These are phyloP conservation scores for Xerocomellus chrysenteron DNA, from an alignment of 768 basidiomycete species.

Conservation along the genomic window DNA sequence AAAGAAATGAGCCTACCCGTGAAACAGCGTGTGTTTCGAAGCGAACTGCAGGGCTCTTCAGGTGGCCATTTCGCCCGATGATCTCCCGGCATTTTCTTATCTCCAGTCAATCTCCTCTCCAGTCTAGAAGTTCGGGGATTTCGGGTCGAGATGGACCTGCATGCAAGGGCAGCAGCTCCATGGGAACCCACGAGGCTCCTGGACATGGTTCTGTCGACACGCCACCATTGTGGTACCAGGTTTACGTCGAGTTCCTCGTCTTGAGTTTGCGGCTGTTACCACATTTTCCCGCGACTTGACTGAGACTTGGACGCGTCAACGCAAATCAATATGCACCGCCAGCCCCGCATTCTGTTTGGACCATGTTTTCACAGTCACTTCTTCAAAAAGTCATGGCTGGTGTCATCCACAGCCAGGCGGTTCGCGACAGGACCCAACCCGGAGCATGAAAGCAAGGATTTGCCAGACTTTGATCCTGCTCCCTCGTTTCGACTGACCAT, in stretches of 20 bases:
- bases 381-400: background rate
- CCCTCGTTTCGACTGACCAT: constrained; percentile 35
- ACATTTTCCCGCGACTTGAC: background rate
- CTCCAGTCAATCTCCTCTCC: constrained; percentile 14
- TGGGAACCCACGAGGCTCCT: constrained; percentile 2
- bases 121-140: background rate
- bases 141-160: background rate
- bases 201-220: background rate
- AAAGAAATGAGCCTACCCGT: background rate
- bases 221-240: background rate
- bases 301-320: background rate
- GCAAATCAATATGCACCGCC: background rate
- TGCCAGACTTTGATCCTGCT: constrained; percentile 21
- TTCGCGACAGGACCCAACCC: constrained; percentile 4
- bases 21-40: background rate
- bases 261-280: too few relatives aligned
- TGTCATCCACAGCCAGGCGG: background rate
- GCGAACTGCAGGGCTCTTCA: background rate
- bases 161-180: background rate
- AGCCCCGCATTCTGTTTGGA: background rate
- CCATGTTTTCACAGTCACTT: background rate
- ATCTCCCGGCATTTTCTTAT: background rate
- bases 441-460: constrained; percentile 4
- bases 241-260: background rate
- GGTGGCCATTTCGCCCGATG: background rate